Percentiles rank a stretch among this genome's conserved stretches.
Evolutionary conservation across 257 asterid species (phyloP).

Genomic region (Solanum virginianum): DNA sequence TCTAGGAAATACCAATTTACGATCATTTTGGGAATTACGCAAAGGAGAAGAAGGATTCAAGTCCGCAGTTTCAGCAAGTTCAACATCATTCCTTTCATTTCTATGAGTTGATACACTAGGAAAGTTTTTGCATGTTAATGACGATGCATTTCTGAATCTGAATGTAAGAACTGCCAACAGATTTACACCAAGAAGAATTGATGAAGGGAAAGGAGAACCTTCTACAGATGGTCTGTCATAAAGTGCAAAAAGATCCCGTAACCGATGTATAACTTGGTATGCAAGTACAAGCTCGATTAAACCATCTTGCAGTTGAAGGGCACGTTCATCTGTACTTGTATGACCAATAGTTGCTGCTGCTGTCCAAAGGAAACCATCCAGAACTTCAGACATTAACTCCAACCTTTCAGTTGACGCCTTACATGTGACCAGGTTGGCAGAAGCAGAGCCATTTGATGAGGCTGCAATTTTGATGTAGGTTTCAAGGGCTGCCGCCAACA

Average conservation of each 20-base stretch:
- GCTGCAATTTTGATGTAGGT: constrained; percentile 91
- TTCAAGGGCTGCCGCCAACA: constrained; percentile 94
- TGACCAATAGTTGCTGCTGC: constrained; percentile 72
- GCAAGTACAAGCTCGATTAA: constrained; percentile 79
- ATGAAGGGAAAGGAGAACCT: constrained; percentile 93
- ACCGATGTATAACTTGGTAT: constrained; percentile 81
- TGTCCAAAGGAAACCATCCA: constrained; percentile 75
- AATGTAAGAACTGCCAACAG: constrained; percentile 72
- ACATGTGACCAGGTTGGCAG: constrained; percentile 35
- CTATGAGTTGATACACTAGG: constrained; percentile 19
- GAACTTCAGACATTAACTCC: constrained; percentile 65
- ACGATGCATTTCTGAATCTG: constrained; percentile 57
- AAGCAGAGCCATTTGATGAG: constrained; percentile 48
- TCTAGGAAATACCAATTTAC: background rate
- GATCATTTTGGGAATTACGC: constrained; percentile 10
- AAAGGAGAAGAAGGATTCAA: constrained; percentile 10
- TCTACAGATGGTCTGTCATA: constrained; percentile 96
- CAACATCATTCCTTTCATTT: constrained; percentile 9
- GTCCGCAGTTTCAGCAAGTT: constrained; percentile 24
- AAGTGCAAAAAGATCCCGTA: constrained; percentile 93
- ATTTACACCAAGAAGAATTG: constrained; percentile 76
- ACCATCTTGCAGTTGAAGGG: constrained; percentile 82
- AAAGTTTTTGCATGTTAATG: constrained; percentile 63
- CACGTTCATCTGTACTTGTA: constrained; percentile 44
- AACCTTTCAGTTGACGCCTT: constrained; percentile 47